phyloP scores from a whole-genome alignment of 2,329 filamentous ascomycete genomes.

The Emericellopsis cladophorae region DNA sequence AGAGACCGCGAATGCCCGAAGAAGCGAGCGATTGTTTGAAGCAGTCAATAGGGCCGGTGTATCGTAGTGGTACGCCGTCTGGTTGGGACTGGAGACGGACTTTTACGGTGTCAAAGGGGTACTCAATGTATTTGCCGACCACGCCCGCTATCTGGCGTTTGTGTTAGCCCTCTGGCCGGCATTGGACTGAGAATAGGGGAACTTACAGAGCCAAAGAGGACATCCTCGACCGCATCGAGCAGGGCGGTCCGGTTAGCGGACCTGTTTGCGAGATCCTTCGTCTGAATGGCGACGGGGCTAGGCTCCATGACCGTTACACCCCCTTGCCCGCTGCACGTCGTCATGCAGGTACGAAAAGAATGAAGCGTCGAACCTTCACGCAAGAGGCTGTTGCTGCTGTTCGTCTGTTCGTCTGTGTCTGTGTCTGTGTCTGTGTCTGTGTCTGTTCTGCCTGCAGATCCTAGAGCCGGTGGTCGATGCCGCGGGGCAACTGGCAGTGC shows the following conservation, averaged over 20 bases:
- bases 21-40: constrained; percentile 73
- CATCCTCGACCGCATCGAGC: constrained; percentile 68
- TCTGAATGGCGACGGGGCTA: too few species aligned
- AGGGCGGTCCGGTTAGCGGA: constrained; percentile 18
- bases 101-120: constrained; percentile 84
- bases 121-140: constrained; percentile 92
- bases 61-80: constrained; percentile 67
- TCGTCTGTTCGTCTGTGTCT: too few species aligned
- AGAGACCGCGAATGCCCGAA: constrained; percentile 73
- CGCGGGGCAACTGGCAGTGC: too few species aligned
- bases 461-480: too few species aligned
- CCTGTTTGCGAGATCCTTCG: too few species aligned
- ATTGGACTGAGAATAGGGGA: neutral
- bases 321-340: too few species aligned
- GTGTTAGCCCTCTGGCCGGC: neutral
- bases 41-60: constrained; percentile 82
- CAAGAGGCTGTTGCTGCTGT: too few species aligned
- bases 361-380: too few species aligned
- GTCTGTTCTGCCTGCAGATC: too few species aligned
- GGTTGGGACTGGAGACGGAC: constrained; percentile 95
- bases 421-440: too few species aligned
- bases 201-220: constrained; percentile 74
- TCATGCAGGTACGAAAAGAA: too few species aligned
- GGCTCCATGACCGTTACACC: too few species aligned
- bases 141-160: constrained; percentile 58